Evolutionary conservation across 306 rosid genomes (phyloP).

Genomic region (Trifolium repens): DNA sequence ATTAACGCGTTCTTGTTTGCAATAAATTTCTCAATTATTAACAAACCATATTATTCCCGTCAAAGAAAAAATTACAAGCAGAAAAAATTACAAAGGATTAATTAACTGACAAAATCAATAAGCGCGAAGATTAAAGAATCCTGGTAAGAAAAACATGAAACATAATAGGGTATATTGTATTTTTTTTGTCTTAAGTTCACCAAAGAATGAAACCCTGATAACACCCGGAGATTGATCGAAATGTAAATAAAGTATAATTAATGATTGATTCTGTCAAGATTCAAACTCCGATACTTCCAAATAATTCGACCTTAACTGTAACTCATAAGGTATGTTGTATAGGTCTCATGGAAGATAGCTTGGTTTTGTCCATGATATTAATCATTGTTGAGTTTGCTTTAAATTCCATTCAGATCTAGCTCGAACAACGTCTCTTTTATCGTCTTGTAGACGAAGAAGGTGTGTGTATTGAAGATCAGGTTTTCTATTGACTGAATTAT

Average conservation of each 20-base stretch:
- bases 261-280: too few relatives aligned
- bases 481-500: conserved; percentile 49
- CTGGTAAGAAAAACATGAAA: conserved; percentile 16
- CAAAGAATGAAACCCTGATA: too few relatives aligned
- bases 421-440: conserved; percentile 69
- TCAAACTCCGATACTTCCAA: too few relatives aligned
- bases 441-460: conserved; percentile 74
- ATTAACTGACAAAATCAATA: neutral
- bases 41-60: conserved; percentile 9
- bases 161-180: neutral
- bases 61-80: neutral
- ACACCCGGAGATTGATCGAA: neutral
- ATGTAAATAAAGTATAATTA: too few relatives aligned
- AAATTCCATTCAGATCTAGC: conserved; percentile 84
- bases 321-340: neutral
- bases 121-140: conserved; percentile 1
- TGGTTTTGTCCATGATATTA: neutral
- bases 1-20: neutral
- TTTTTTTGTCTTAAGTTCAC: neutral
- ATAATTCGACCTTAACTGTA: too few relatives aligned
- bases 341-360: neutral
- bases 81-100: conserved; percentile 5
- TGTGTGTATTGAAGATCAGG: conserved; percentile 69
- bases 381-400: conserved; percentile 35
- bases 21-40: neutral